Conservation (phyloP, 2,329 filamentous ascomycete species). For the Lanzia echinophila region DNA sequence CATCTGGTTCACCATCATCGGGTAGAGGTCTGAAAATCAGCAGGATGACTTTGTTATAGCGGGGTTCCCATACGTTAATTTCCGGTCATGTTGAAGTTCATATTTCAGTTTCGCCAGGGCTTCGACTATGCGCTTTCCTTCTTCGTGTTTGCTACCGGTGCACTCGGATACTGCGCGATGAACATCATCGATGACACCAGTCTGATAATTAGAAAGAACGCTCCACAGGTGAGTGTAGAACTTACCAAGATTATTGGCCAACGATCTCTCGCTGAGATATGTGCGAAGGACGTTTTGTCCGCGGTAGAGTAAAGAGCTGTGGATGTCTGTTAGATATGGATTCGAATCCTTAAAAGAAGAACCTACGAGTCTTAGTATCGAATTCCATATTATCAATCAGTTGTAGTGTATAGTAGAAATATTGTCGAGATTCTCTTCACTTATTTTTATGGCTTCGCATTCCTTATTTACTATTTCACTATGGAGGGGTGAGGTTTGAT, state of each 20-base stretch:
- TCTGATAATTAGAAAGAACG: constrained; percentile 44
- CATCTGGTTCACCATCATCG: constrained; percentile 40
- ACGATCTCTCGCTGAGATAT: constrained; percentile 73
- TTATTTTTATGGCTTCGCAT: background rate
- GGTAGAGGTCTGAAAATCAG: constrained; percentile 48
- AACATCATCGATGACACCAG: constrained; percentile 89
- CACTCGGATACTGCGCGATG: constrained; percentile 61
- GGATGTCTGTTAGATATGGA: background rate
- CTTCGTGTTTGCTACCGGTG: constrained; percentile 55
- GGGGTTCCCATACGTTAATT: constrained; percentile 57
- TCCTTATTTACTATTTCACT: background rate
- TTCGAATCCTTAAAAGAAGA: background rate
- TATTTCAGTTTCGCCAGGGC: constrained; percentile 82
- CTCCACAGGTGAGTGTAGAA: background rate
- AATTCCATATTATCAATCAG: constrained; percentile 52
- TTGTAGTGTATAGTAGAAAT: background rate
- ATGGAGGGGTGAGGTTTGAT: constrained; percentile 4
- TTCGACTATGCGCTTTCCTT: constrained; percentile 82
- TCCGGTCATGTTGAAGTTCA: constrained; percentile 83
- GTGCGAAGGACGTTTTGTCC: constrained; percentile 82
- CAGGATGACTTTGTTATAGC: constrained; percentile 20
- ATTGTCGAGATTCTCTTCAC: background rate
- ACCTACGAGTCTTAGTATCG: constrained; percentile 67
- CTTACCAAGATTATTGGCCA: constrained; percentile 89
- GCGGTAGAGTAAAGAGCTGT: constrained; percentile 70